phyloP scores from a whole-genome alignment of 140 eudicot genomes.

The Stevia rebaudiana region DNA sequence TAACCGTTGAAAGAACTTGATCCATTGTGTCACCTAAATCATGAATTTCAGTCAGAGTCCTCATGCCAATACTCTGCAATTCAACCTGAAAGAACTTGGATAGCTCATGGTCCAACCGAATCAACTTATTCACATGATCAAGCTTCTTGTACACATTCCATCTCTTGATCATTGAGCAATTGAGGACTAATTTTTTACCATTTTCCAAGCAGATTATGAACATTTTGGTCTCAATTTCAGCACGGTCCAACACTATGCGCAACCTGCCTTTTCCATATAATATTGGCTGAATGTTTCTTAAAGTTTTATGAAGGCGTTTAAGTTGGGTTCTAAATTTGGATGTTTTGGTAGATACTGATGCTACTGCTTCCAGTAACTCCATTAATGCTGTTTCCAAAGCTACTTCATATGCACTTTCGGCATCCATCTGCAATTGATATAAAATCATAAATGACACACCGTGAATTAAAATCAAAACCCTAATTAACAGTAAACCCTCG shows the following conservation, averaged over 20 bases:
- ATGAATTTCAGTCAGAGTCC: constrained; percentile 20
- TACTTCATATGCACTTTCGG: not conserved
- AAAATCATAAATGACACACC: too few species aligned
- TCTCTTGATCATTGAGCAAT: constrained; percentile 26
- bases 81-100: constrained; percentile 17
- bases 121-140: constrained; percentile 13
- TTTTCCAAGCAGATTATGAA: constrained; percentile 5
- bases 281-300: constrained; percentile 5
- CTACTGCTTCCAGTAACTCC: constrained; percentile 16
- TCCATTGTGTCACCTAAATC: constrained; percentile 18
- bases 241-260: constrained; percentile 17
- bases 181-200: constrained; percentile 12
- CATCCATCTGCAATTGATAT: too few species aligned
- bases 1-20: constrained; percentile 11
- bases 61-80: constrained; percentile 13
- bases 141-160: constrained; percentile 28
- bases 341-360: constrained; percentile 1
- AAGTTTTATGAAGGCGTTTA: constrained; percentile 19
- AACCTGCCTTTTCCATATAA: constrained; percentile 3
- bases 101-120: constrained; percentile 19
- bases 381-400: constrained; percentile 1
- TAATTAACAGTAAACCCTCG: too few species aligned
- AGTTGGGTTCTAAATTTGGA: constrained; percentile 23
- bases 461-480: too few species aligned
- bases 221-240: constrained; percentile 11